Conservation (phyloP, 2,329 filamentous ascomycete genomes). For the Chrysosphaeria jannelii region DNA sequence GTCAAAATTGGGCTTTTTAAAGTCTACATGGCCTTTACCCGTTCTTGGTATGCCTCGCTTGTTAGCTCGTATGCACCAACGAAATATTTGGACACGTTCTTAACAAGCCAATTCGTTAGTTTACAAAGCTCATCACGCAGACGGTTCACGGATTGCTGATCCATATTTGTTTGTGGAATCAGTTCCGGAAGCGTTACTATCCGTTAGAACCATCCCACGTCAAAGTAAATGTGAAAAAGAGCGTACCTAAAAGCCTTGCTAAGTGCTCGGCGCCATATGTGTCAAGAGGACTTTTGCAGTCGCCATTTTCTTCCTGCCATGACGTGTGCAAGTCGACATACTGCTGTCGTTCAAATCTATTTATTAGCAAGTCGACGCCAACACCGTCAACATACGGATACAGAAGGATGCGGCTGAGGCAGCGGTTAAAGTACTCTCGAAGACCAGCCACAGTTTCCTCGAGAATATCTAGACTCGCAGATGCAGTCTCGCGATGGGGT, state of each 20-base stretch:
- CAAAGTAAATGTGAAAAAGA: slow-evolving; percentile 8
- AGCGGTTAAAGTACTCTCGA: slow-evolving; percentile 81
- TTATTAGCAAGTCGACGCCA: not conserved
- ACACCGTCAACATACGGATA: slow-evolving; percentile 25
- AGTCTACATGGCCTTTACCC: too few relatives aligned
- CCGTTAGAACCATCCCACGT: not conserved
- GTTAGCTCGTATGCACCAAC: slow-evolving; percentile 45
- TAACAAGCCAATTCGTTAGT: slow-evolving; percentile 61
- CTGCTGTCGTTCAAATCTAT: slow-evolving; percentile 66
- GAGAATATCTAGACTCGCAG: slow-evolving; percentile 53
- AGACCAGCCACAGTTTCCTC: slow-evolving; percentile 70
- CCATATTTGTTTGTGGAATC: slow-evolving; percentile 94
- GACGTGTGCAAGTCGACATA: slow-evolving; percentile 48
- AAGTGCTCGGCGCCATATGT: slow-evolving; percentile 87
- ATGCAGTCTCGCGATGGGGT: slow-evolving; percentile 30
- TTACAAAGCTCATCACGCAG: slow-evolving; percentile 67
- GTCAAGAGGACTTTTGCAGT: slow-evolving; percentile 40
- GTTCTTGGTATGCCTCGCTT: slow-evolving; percentile 40
- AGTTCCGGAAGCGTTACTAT: slow-evolving; percentile 73
- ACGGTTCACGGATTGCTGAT: slow-evolving; percentile 62
- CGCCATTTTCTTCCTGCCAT: slow-evolving; percentile 22
- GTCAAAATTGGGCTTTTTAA: too few relatives aligned
- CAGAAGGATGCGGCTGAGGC: slow-evolving; percentile 60
- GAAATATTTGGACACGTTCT: slow-evolving; percentile 51
- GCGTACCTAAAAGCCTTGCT: slow-evolving; percentile 68